These are phyloP conservation scores for Piper longum DNA, from an alignment of 164 flowering plant genomes.

Conservation along the genomic window DNA sequence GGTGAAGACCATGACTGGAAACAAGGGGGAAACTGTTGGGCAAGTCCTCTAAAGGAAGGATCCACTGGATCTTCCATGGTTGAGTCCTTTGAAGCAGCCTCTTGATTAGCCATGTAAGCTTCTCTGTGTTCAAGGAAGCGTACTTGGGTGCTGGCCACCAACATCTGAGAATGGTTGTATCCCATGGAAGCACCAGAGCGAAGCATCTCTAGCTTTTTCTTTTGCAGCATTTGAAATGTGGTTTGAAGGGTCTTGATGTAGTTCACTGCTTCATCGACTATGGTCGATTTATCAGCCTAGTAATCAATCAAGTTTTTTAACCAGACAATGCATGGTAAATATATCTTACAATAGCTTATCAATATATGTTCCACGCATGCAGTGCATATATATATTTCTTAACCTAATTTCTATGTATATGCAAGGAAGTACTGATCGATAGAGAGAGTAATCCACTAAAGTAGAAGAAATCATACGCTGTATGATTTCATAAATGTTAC, in stretches of 20 bases:
- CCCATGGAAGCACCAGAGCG: conserved; percentile 8
- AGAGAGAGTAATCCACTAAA: too few relatives aligned
- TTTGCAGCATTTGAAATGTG: conserved; percentile 42
- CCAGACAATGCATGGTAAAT: too few relatives aligned
- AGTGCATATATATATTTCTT: too few relatives aligned
- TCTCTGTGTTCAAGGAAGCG: conserved; percentile 28
- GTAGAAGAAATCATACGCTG: too few relatives aligned
- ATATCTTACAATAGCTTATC: too few relatives aligned
- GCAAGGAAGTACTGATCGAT: too few relatives aligned
- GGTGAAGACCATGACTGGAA: conserved; percentile 65
- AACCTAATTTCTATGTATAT: too few relatives aligned
- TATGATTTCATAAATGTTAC: too few relatives aligned
- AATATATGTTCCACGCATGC: too few relatives aligned
- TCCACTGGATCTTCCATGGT: conserved; percentile 6
- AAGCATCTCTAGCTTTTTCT: conserved; percentile 41
- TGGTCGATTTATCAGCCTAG: conserved; percentile 79
- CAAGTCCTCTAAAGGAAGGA: conserved; percentile 2
- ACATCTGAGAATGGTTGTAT: conserved; percentile 9
- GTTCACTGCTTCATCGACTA: conserved; percentile 80
- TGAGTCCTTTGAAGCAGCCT: conserved; percentile 17
- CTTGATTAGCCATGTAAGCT: conserved; percentile 52
- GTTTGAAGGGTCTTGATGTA: conserved; percentile 51
- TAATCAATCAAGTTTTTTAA: too few relatives aligned
- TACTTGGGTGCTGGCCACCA: conserved; percentile 1
- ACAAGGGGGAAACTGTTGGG: conserved; percentile 10